A percentile compares a stretch with the other conserved stretches of the same genome.
Evolutionary conservation across 169 alveolate genomes (phyloP).

Genomic region (Plasmodium knowlesi): DNA sequence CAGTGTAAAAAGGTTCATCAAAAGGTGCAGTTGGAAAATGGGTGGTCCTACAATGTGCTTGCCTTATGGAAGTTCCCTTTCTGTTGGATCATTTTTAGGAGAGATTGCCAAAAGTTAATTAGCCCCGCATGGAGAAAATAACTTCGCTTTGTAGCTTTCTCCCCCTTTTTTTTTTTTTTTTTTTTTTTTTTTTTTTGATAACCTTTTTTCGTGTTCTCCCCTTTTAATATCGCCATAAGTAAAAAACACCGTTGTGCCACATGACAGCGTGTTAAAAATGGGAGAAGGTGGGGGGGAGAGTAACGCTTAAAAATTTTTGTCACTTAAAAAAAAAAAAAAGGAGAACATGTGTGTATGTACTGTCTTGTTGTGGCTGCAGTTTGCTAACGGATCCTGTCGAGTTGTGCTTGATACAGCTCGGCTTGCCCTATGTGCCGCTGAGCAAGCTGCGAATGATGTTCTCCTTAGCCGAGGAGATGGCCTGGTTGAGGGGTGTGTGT

Average conservation of each 20-base stretch:
- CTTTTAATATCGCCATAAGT: neutral
- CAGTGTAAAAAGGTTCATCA: neutral
- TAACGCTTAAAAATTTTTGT: neutral
- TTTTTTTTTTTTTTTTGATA: too few species aligned
- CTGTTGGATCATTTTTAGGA: neutral
- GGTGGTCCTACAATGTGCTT: neutral
- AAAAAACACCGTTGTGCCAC: neutral
- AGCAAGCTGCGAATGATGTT: conserved; percentile 53
- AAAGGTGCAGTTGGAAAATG: neutral
- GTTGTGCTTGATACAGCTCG: neutral
- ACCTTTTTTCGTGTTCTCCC: neutral
- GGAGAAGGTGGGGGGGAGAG: neutral
- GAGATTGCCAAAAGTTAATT: neutral
- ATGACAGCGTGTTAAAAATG: neutral
- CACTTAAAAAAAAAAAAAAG: neutral
- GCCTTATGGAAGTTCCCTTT: neutral
- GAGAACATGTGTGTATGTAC: neutral
- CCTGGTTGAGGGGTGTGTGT: conserved; percentile 51
- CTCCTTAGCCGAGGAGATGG: conserved; percentile 65
- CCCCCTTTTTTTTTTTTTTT: neutral
- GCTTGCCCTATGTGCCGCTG: conserved; percentile 18
- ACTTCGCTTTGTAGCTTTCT: neutral
- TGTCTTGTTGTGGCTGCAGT: neutral
- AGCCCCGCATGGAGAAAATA: neutral
- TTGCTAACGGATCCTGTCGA: neutral